Evolutionary conservation across 805 yeast species (phyloP).

Genomic region (Lachancea quebecensis): DNA sequence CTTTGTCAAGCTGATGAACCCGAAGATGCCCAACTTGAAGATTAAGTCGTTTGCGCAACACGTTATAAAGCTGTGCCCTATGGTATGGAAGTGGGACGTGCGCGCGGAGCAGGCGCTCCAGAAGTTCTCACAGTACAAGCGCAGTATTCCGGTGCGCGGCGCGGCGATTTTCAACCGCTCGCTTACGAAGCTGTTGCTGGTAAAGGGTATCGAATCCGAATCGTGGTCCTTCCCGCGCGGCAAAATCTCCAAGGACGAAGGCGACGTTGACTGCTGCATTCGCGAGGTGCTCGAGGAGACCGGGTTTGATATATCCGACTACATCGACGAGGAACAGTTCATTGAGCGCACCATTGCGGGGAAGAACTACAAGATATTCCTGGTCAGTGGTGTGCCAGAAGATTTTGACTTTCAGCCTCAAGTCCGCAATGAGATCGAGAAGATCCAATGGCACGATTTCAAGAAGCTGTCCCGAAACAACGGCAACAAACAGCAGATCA

Average conservation of each 20-base stretch:
- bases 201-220: constrained; percentile 75
- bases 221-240: constrained; percentile 97
- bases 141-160: constrained; percentile 92
- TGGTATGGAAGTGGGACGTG: constrained; percentile 78
- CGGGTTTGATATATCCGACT: constrained; percentile 73
- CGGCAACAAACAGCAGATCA: constrained; percentile 28
- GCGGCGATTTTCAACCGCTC: constrained; percentile 75
- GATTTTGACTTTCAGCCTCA: constrained; percentile 67
- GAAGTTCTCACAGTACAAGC: constrained; percentile 77
- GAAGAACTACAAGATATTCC: constrained; percentile 77
- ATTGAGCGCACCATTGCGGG: constrained; percentile 77
- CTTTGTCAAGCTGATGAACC: constrained; percentile 65
- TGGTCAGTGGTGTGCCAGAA: constrained; percentile 73
- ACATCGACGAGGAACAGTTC: constrained; percentile 61
- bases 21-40: constrained; percentile 66
- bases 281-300: constrained; percentile 93
- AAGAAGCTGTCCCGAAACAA: constrained; percentile 35
- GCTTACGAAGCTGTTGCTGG: constrained; percentile 65
- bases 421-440: constrained; percentile 82
- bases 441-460: constrained; percentile 72
- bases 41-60: constrained; percentile 68
- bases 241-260: constrained; percentile 87
- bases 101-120: constrained; percentile 68
- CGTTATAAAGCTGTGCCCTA: constrained; percentile 62
- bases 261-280: constrained; percentile 80